These are phyloP conservation scores for Leucaena leucocephala DNA, from an alignment of 306 rosid species.

Conservation along the genomic window DNA sequence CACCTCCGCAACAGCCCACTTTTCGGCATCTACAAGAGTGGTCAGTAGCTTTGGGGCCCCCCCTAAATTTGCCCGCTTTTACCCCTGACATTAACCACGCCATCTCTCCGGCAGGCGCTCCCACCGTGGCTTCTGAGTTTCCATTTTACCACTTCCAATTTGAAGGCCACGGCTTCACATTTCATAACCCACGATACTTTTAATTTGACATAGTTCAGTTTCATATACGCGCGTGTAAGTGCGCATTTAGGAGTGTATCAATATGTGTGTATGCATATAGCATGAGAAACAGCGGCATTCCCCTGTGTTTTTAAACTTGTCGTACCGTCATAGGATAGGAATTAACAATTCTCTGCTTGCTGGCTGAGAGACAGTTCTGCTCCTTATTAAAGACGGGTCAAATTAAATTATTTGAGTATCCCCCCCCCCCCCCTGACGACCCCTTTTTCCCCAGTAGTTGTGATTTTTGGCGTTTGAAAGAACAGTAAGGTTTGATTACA, in stretches of 20 bases:
- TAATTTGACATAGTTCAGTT: not conserved
- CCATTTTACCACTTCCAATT: slow-evolving; percentile 48
- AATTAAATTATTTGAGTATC: not conserved
- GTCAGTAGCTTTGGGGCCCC: slow-evolving; percentile 31
- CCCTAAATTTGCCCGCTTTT: slow-evolving; percentile 33
- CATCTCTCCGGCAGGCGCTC: slow-evolving; percentile 37
- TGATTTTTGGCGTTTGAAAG: not conserved
- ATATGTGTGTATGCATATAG: not conserved
- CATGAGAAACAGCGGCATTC: not conserved
- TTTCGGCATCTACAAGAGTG: slow-evolving; percentile 37
- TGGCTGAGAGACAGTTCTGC: not conserved
- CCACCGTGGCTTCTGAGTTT: slow-evolving; percentile 40
- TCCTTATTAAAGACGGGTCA: not conserved
- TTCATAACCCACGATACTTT: slow-evolving; percentile 42
- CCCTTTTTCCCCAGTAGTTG: not conserved
- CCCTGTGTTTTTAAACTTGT: not conserved
- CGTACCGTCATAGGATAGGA: not conserved
- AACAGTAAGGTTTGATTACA: not conserved
- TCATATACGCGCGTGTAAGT: not conserved
- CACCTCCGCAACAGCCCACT: slow-evolving; percentile 45
- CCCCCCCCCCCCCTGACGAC: too few relatives aligned
- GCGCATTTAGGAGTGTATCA: not conserved
- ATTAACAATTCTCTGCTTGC: not conserved
- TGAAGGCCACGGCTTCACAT: slow-evolving; percentile 50
- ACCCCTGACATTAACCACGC: slow-evolving; percentile 33